Conservation (phyloP, 345 rosid species). For the Gossypium thurberi region DNA sequence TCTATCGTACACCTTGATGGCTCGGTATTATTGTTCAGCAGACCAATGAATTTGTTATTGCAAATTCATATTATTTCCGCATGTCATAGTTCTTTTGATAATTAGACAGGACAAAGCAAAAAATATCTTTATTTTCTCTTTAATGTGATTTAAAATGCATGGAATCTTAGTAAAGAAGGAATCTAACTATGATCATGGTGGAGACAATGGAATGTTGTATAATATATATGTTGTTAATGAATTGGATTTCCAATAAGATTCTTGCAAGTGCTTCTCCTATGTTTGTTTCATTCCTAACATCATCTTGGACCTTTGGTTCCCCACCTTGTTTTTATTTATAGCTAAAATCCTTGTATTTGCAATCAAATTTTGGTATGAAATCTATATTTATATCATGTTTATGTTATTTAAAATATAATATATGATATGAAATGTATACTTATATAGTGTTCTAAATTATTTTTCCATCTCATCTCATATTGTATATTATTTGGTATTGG, state of each 20-base stretch:
- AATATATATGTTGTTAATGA: conserved; percentile 9
- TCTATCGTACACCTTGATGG: neutral
- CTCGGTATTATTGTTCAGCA: neutral
- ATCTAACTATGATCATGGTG: neutral
- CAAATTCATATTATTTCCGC: no score
- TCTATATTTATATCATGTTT: neutral
- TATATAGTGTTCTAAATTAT: no score
- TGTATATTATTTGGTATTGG: neutral
- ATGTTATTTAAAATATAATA: no score
- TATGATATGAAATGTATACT: no score
- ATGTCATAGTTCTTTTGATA: no score
- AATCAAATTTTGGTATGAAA: neutral
- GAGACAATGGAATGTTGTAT: neutral
- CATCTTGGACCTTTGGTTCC: neutral
- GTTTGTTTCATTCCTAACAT: conserved; percentile 13
- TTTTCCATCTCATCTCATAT: no score
- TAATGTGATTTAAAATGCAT: neutral
- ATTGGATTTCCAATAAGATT: conserved; percentile 25
- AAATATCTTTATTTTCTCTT: neutral
- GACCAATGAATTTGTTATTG: neutral
- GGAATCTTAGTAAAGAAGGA: neutral
- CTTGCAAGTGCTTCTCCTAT: conserved; percentile 1
- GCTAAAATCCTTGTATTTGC: neutral
- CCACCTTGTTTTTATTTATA: neutral
- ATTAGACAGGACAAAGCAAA: no score